phyloP scores from a whole-genome alignment of 257 asterid genomes.

The Henckelia pumila region DNA sequence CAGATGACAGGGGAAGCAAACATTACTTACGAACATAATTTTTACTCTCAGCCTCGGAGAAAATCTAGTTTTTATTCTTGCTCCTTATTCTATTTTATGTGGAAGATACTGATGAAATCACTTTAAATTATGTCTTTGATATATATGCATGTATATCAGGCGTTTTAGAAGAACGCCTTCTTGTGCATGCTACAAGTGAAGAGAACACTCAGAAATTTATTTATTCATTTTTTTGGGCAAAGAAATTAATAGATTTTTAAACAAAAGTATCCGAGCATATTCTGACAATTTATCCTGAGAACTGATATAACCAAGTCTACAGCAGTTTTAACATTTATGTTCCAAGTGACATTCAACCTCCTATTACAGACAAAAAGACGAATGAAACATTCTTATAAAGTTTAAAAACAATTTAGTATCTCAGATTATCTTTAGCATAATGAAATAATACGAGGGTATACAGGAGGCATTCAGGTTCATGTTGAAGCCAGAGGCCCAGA shows the following conservation, averaged over 20 bases:
- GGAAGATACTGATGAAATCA: constrained; percentile 24
- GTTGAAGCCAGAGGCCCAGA: neutral
- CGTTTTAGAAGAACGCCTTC: too few species aligned
- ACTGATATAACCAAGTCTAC: neutral
- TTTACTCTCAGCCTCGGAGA: constrained; percentile 54
- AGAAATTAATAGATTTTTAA: too few species aligned
- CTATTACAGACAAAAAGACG: neutral
- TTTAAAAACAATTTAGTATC: neutral
- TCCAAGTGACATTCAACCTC: neutral
- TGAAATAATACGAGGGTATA: neutral
- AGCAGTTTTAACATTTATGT: neutral
- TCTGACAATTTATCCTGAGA: neutral
- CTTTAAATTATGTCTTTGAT: too few species aligned
- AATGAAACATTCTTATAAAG: neutral
- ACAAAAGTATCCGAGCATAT: neutral
- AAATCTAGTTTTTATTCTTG: constrained; percentile 8
- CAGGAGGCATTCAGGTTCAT: neutral
- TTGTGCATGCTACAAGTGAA: too few species aligned
- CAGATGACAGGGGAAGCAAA: constrained; percentile 24
- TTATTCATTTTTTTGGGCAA: neutral
- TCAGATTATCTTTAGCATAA: neutral
- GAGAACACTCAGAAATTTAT: neutral
- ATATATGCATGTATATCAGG: too few species aligned
- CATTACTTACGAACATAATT: neutral
- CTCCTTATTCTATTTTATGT: constrained; percentile 1